Evolutionary conservation across 2,329 filamentous ascomycete species (phyloP).

Genomic region (Colletotrichum sp.): DNA sequence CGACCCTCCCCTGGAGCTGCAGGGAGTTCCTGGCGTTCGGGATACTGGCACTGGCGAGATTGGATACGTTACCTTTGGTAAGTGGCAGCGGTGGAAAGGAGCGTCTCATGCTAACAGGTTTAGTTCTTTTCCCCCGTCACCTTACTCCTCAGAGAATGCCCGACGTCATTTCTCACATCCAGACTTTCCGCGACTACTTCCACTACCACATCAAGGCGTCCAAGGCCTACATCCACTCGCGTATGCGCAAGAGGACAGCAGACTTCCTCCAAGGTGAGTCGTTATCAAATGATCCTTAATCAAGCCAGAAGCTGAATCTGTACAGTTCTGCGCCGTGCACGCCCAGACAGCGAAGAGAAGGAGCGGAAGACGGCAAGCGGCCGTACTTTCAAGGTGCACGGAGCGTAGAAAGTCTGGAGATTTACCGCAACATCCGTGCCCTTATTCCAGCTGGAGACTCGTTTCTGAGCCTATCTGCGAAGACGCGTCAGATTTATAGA

Average conservation of each 20-base stretch:
- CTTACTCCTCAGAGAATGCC: slow-evolving; percentile 87
- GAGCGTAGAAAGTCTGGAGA: slow-evolving; percentile 1
- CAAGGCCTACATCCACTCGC: slow-evolving; percentile 98
- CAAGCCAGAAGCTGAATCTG: not conserved
- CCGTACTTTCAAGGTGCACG: slow-evolving; percentile 77
- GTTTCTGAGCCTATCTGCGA: not conserved
- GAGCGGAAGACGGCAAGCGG: slow-evolving; percentile 98
- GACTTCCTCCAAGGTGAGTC: slow-evolving; percentile 93
- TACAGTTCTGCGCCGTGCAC: slow-evolving; percentile 89
- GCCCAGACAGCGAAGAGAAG: slow-evolving; percentile 95
- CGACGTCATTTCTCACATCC: slow-evolving; percentile 97
- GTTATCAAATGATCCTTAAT: not conserved
- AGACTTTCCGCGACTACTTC: slow-evolving; percentile 99
- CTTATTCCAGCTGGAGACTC: not conserved
- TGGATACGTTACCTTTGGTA: slow-evolving; percentile 98
- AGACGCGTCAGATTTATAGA: not conserved
- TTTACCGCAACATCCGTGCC: not conserved
- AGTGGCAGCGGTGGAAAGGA: slow-evolving; percentile 24
- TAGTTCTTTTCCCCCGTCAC: slow-evolving; percentile 95
- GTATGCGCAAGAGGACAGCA: slow-evolving; percentile 96
- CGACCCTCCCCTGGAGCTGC: slow-evolving; percentile 89
- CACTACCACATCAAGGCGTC: slow-evolving; percentile 99
- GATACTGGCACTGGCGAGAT: slow-evolving; percentile 81
- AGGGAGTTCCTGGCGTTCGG: slow-evolving; percentile 83
- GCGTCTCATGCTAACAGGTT: slow-evolving; percentile 17